Conservation (phyloP, 177 flowering plant species). For the Vitis hybrid region DNA sequence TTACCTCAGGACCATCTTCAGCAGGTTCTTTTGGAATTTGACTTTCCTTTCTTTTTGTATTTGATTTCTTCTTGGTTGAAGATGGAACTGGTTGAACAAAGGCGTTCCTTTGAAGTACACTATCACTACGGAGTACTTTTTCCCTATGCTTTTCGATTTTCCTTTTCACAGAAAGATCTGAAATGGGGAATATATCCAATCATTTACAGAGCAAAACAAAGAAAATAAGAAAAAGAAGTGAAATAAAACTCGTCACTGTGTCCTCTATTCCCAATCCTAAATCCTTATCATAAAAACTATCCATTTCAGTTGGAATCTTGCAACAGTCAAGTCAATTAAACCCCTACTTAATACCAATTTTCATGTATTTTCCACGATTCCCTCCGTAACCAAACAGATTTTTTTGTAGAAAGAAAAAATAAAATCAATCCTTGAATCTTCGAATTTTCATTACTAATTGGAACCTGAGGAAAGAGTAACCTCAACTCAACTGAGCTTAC, state of each 20-base stretch:
- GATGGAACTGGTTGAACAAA: constrained; percentile 78
- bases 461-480: no score
- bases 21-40: constrained; percentile 18
- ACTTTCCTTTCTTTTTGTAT: constrained; percentile 40
- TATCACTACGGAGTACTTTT: constrained; percentile 65
- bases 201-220: not conserved
- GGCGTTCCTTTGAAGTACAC: constrained; percentile 62
- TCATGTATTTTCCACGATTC: no score
- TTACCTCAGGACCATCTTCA: constrained; percentile 41
- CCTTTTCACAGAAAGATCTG: constrained; percentile 76
- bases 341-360: no score
- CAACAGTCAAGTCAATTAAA: no score
- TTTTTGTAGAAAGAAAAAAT: no score
- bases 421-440: no score
- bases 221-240: not conserved
- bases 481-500: no score
- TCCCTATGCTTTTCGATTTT: constrained; percentile 83
- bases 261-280: not conserved
- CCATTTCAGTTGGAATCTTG: no score
- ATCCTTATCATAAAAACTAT: no score
- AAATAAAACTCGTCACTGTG: not conserved
- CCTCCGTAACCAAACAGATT: no score
- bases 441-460: no score
- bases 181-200: no score
- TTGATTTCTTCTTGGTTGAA: constrained; percentile 52